A percentile compares a stretch with the other conserved stretches of the same genome.
phyloP scores from a whole-genome alignment of 495 filamentous ascomycete species.

The Aspergillus sclerotiicarbonarius region DNA sequence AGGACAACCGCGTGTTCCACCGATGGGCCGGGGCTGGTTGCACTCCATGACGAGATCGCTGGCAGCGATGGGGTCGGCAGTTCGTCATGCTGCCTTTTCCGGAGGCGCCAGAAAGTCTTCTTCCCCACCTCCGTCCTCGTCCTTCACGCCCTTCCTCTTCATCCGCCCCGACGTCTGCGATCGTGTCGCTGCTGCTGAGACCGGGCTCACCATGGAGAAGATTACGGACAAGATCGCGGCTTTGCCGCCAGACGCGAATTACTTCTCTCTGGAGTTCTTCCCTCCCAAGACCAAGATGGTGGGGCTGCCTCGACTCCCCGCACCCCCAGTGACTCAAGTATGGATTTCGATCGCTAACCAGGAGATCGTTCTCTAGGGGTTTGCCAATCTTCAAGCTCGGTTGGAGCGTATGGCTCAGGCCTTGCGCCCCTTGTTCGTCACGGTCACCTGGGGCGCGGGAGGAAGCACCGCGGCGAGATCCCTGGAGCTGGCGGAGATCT shows the following conservation, averaged over 20 bases:
- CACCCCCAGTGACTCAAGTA: slow-evolving; percentile 1
- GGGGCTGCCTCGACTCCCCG: slow-evolving; percentile 33
- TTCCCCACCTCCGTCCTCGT: neutral
- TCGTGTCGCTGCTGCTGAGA: slow-evolving; percentile 1
- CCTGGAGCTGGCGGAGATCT: slow-evolving; percentile 91
- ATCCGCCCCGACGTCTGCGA: slow-evolving; percentile 2
- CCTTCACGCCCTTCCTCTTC: neutral
- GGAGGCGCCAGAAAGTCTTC: slow-evolving; percentile 8
- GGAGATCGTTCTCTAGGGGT: slow-evolving; percentile 53
- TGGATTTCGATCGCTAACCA: slow-evolving; percentile 19
- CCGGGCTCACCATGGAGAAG: slow-evolving; percentile 64
- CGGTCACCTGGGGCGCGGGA: slow-evolving; percentile 96
- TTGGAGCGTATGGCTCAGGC: slow-evolving; percentile 93
- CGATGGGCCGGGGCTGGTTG: no score
- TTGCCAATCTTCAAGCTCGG: slow-evolving; percentile 86
- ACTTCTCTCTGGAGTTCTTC: slow-evolving; percentile 98
- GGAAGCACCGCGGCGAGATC: slow-evolving; percentile 87
- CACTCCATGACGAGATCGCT: no score
- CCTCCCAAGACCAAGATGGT: slow-evolving; percentile 94
- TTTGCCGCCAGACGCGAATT: slow-evolving; percentile 74
- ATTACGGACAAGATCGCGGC: slow-evolving; percentile 96
- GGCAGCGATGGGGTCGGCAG: neutral
- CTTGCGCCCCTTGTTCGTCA: slow-evolving; percentile 89
- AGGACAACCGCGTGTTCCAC: no score
- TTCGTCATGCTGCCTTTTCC: slow-evolving; percentile 11